Base-by-base conservation (phyloP, 176 grass and related monocot species). In the Stipa capillata region DNA sequence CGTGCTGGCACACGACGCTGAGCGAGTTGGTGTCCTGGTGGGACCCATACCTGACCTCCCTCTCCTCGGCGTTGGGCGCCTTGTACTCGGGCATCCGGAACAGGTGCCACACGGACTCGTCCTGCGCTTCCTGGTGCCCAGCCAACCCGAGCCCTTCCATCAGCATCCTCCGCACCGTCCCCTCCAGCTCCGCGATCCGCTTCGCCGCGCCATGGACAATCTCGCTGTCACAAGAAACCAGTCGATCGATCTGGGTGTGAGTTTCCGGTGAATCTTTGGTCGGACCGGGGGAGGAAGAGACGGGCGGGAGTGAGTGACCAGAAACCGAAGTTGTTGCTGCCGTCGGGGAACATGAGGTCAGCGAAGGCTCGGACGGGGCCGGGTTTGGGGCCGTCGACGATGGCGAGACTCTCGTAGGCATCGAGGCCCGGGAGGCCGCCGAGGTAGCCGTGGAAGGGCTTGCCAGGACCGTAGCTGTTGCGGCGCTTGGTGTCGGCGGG, bases 1-100 rank as follows among this genome's bases (percentile, higher is more conserved):
- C 64, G 72, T 90, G 77, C 82, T 97, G 91, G 59, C 83, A 89
- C 14, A 92, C 68, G n/a, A 92, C 44, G 89, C 78, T 97, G 9
- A 94, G 57, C 56, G 14, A 42, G 47, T 86, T 88, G 82, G 64
- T 58, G 84, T 92, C 89, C 59, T 88, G 81, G 57, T 97, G 87
- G 5, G 87, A 27, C 4, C n/a, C 4, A 79, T 78, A 84, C 31
- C 76, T 20, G 7, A 90, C 17, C 55, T 60, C 66, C 63, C 50
- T 84, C 34, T 84, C 84, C 1, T 25, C 72, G 47, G 67, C 82
- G 5, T 66, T 16, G 8, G 87, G 89, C 23, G 80, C 89, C 68
- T 56, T 41, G 78, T 97, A 94, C 62, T 89, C 85, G 0, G 87
- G 4, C 74, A 92, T 24, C n/a, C 89, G 85, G 77, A 94, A 80